Base-by-base conservation (phyloP, 169 alveolate species). In the Neospora caninum region DNA sequence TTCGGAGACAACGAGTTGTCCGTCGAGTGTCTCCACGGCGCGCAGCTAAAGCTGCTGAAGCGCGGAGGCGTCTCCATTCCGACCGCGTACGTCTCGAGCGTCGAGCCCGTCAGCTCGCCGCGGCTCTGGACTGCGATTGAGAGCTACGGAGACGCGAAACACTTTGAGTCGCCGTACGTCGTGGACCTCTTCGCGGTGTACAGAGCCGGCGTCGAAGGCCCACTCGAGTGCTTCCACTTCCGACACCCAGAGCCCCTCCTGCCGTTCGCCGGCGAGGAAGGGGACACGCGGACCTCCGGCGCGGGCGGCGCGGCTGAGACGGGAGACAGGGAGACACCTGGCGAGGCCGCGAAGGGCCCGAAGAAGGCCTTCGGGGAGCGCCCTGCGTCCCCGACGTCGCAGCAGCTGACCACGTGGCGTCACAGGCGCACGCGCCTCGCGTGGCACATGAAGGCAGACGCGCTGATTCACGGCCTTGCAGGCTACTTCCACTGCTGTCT, bases 1-100 rank as follows among this genome's bases (percentile, higher is more conserved):
- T 97, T 97, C 91, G 98, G 98, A 73, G 98, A 97, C 93, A 98
- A 98, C 93, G 99, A 98, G 88, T 95, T 98, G 2, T 95, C 97
- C 36, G 98, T 98, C 25, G 99, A 98, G 92, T 98, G 99, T 87
- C 94, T 98, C n/a, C 93, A 91, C 27, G 97, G 98, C 45, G 96
- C 97, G 64, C 95, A 96, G 86, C 84, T 91, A 78, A 95, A 91
- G 91, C 91, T 97, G 93, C 86, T 64, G 53, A 78, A 88, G 91
- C 88, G 29, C 31, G 94, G 41, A 7, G 95, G 98, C 0, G 93
- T 96, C 10, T 96, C 95, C 88, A 96, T 97, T 45, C 99, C 99
- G 29, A 80, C 92, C 36, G 91, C 95, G 64, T 96, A 97, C 78
- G 94, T 95, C 53, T 95, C 97, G 80, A 96, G 94, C 73, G 92